Evolutionary conservation across 2,329 filamentous ascomycete genomes (phyloP).

Genomic region (Trichoderma sp.): DNA sequence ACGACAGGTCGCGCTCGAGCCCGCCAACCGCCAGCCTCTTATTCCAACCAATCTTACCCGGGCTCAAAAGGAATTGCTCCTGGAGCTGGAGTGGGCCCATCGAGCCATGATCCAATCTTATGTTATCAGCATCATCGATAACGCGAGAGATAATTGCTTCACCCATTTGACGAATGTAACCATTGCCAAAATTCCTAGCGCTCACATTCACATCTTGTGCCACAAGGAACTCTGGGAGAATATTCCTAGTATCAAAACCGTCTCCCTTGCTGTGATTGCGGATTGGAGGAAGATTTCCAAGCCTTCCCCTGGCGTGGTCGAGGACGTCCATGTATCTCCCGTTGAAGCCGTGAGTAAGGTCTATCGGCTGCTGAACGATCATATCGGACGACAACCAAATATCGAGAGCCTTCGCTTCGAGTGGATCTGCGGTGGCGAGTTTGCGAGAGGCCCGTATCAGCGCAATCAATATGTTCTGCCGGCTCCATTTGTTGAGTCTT

Average conservation of each 20-base stretch:
- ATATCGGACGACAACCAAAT: constrained; percentile 49
- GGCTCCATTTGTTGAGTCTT: constrained; percentile 53
- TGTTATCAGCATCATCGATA: constrained; percentile 64
- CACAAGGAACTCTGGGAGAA: constrained; percentile 63
- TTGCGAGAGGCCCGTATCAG: constrained; percentile 61
- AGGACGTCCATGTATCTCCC: constrained; percentile 52
- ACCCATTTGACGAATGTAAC: constrained; percentile 58
- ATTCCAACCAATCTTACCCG: constrained; percentile 58
- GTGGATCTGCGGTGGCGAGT: constrained; percentile 68
- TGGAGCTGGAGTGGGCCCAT: constrained; percentile 70
- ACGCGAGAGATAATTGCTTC: constrained; percentile 51
- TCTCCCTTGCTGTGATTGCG: constrained; percentile 63
- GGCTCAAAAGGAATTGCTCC: constrained; percentile 67
- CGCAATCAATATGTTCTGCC: constrained; percentile 65
- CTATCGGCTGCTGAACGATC: constrained; percentile 52
- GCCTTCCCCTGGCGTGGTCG: constrained; percentile 52
- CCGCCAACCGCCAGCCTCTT: constrained; percentile 37
- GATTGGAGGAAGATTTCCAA: constrained; percentile 65
- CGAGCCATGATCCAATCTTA: constrained; percentile 69
- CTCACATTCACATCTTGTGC: constrained; percentile 58
- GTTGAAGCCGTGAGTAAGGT: constrained; percentile 54
- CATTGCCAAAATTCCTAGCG: constrained; percentile 65
- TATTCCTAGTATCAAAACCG: constrained; percentile 54
- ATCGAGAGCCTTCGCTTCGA: constrained; percentile 65
- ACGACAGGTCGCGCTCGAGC: constrained; percentile 23